Conservation (phyloP, 352 stramenopile species). For the Pythium sp. region DNA sequence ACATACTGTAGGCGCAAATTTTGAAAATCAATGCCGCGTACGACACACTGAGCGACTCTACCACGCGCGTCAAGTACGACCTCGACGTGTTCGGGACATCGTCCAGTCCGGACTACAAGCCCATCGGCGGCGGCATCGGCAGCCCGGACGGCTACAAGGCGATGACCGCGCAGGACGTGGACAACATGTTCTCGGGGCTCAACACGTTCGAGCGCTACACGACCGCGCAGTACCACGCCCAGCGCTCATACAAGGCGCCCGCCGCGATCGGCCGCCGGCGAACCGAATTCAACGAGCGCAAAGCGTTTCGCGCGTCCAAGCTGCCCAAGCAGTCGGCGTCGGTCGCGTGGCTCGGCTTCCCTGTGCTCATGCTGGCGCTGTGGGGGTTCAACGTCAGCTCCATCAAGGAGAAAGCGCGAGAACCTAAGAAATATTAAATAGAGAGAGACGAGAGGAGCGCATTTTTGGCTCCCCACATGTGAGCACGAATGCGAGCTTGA, state of each 20-base stretch:
- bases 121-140: neutral
- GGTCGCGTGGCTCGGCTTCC: constrained; percentile 63
- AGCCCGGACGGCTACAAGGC: constrained; percentile 43
- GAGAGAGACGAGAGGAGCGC: no score
- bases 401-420: constrained; percentile 51
- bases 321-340: constrained; percentile 59
- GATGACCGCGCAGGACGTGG: constrained; percentile 69
- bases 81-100: constrained; percentile 67
- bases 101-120: constrained; percentile 28
- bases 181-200: constrained; percentile 69
- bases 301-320: constrained; percentile 59
- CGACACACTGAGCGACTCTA: constrained; percentile 53
- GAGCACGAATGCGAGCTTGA: no score
- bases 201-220: constrained; percentile 80
- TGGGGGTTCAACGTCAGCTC: constrained; percentile 63
- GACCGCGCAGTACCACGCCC: constrained; percentile 65
- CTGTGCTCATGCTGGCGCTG: constrained; percentile 42
- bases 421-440: constrained; percentile 24
- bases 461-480: no score
- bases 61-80: constrained; percentile 62
- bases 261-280: constrained; percentile 53
- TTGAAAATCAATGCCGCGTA: constrained; percentile 75
- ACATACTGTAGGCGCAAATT: constrained; percentile 32
- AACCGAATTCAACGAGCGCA: constrained; percentile 66
- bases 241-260: constrained; percentile 51